Conservation (phyloP, 208 protist species). For the Jaenimonas drosophilae region DNA sequence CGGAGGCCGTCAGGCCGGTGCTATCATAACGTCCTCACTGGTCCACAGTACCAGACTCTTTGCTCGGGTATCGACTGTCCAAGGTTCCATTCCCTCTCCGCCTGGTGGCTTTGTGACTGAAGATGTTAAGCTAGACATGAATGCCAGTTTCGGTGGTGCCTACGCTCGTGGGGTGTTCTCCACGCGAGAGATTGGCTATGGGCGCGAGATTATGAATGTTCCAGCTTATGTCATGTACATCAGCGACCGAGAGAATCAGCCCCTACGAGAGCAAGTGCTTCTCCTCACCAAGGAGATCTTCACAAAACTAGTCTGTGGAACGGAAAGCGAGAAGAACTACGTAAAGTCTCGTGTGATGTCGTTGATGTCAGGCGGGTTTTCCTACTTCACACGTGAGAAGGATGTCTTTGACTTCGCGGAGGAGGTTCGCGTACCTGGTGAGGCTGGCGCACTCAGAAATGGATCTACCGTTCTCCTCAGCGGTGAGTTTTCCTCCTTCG, state of each 20-base stretch:
- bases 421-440: slow-evolving; percentile 48
- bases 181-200: slow-evolving; percentile 62
- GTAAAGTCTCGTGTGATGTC: slow-evolving; percentile 65
- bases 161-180: slow-evolving; percentile 71
- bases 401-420: slow-evolving; percentile 82
- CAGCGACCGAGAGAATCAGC: slow-evolving; percentile 30
- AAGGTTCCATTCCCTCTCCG: slow-evolving; percentile 45
- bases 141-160: slow-evolving; percentile 55
- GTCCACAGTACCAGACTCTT: no score
- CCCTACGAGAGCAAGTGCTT: slow-evolving; percentile 61
- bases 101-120: slow-evolving; percentile 66
- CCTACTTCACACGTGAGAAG: slow-evolving; percentile 76
- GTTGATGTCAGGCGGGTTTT: slow-evolving; percentile 76
- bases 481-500: slow-evolving; percentile 73
- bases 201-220: slow-evolving; percentile 71
- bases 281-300: slow-evolving; percentile 69
- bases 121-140: slow-evolving; percentile 71
- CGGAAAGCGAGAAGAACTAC: slow-evolving; percentile 47
- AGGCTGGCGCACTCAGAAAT: slow-evolving; percentile 45
- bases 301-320: slow-evolving; percentile 45
- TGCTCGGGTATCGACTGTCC: slow-evolving; percentile 54
- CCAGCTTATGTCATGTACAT: slow-evolving; percentile 77
- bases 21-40: no score
- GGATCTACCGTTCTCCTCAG: slow-evolving; percentile 53
- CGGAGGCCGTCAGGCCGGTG: no score